Evolutionary conservation across 805 yeast genomes (phyloP).

Genomic region (Saccharomycopsis fibuligera): DNA sequence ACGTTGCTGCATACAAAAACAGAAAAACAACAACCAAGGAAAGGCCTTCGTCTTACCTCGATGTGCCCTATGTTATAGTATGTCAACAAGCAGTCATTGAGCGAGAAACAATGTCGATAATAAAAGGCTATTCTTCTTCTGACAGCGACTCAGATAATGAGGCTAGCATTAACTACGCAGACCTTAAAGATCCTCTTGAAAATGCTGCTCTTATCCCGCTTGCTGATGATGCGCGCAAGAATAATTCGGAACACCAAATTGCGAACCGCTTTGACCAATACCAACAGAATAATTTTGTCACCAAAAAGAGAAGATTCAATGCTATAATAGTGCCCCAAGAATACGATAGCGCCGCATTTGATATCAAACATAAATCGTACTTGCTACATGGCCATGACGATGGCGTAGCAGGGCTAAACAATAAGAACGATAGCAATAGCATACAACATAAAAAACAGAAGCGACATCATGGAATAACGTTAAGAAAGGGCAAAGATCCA

Average conservation of each 20-base stretch:
- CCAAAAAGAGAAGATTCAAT: slow-evolving; percentile 7
- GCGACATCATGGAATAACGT: neutral
- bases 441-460: neutral
- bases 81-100: neutral
- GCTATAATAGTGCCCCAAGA: slow-evolving; percentile 9
- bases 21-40: too few species aligned
- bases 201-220: neutral
- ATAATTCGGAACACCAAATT: neutral
- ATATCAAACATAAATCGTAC: neutral
- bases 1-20: too few species aligned
- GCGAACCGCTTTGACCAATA: neutral
- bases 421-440: too few species aligned
- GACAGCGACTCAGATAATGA: slow-evolving; percentile 10
- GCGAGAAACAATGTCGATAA: slow-evolving; percentile 27
- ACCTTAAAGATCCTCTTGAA: neutral
- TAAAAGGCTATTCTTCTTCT: slow-evolving; percentile 28
- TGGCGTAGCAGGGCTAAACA: neutral
- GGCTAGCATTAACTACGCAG: neutral
- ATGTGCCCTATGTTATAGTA: neutral
- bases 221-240: too few species aligned
- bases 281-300: neutral
- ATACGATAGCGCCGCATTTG: slow-evolving; percentile 11
- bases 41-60: neutral
- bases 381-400: neutral
- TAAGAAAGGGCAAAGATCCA: neutral